phyloP scores from a whole-genome alignment of 169 alveolate species.

The Babesia gibsoni region DNA sequence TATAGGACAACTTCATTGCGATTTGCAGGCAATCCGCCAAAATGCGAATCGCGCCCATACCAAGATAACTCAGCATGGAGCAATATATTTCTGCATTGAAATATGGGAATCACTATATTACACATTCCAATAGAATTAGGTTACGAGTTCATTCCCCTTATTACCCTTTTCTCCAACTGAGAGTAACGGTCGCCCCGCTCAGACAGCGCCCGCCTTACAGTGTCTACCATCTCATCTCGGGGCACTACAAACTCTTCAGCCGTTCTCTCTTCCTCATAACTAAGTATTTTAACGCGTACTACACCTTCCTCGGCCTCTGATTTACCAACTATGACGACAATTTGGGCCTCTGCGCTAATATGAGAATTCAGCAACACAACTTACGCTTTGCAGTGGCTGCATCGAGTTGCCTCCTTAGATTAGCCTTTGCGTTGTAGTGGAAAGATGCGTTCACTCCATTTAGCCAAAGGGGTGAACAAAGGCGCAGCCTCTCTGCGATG shows the following conservation, averaged over 20 bases:
- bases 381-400: conserved; percentile 75
- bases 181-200: conserved; percentile 11
- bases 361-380: not conserved
- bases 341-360: conserved; percentile 45
- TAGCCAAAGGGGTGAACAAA: conserved; percentile 68
- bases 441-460: conserved; percentile 68
- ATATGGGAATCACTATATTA: too few species aligned
- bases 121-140: too few species aligned
- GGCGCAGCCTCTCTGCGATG: conserved; percentile 66
- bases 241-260: conserved; percentile 21
- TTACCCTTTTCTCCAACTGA: conserved; percentile 6
- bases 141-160: conserved; percentile 12
- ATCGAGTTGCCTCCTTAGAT: conserved; percentile 78
- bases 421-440: conserved; percentile 64
- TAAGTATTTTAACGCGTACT: conserved; percentile 31
- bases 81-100: too few species aligned
- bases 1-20: too few species aligned
- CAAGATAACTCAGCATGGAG: too few species aligned
- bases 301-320: conserved; percentile 29
- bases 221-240: conserved; percentile 38
- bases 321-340: conserved; percentile 52
- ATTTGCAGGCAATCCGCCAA: too few species aligned
- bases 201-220: conserved; percentile 22
- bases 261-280: conserved; percentile 15
- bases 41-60: too few species aligned